Conservation (phyloP, 2,329 filamentous ascomycete species). For the Lasiodiplodia sp. region DNA sequence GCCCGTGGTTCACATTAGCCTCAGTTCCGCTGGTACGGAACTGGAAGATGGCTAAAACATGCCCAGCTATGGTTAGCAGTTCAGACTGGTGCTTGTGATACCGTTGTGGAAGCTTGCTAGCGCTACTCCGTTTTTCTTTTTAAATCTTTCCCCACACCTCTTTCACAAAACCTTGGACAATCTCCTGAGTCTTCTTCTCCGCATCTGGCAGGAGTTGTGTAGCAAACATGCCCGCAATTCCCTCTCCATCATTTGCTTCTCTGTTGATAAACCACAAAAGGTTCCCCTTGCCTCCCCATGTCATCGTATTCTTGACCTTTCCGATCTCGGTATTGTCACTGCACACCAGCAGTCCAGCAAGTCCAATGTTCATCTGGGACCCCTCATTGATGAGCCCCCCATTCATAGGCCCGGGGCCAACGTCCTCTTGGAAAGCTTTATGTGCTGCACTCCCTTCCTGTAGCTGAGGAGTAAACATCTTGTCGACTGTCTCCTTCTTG, state of each 20-base stretch:
- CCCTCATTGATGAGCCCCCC: conserved; percentile 32
- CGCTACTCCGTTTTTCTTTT: not conserved
- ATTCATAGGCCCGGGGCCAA: conserved; percentile 36
- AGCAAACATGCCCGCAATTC: not conserved
- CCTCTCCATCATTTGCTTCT: not conserved
- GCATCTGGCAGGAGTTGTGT: not conserved
- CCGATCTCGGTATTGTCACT: not conserved
- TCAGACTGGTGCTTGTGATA: too few species aligned
- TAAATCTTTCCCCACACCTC: not conserved
- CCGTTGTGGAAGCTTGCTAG: not conserved
- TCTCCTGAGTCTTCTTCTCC: not conserved
- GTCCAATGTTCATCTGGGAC: conserved; percentile 34
- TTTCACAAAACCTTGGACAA: not conserved
- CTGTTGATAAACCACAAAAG: conserved; percentile 38
- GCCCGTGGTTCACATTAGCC: too few species aligned
- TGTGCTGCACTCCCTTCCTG: conserved; percentile 11
- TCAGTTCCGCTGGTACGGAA: too few species aligned
- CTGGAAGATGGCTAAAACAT: too few species aligned
- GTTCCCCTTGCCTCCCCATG: conserved; percentile 44
- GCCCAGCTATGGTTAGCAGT: too few species aligned
- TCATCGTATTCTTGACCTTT: conserved; percentile 35
- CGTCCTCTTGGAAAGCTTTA: conserved; percentile 5
- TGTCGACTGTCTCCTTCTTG: conserved; percentile 7
- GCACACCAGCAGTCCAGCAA: conserved; percentile 41
- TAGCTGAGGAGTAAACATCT: conserved; percentile 31